A percentile compares a stretch with the other conserved stretches of the same genome.
These are phyloP conservation scores for Waltergamsia citrina DNA, from an alignment of 2,329 filamentous ascomycete genomes.

Conservation along the genomic window DNA sequence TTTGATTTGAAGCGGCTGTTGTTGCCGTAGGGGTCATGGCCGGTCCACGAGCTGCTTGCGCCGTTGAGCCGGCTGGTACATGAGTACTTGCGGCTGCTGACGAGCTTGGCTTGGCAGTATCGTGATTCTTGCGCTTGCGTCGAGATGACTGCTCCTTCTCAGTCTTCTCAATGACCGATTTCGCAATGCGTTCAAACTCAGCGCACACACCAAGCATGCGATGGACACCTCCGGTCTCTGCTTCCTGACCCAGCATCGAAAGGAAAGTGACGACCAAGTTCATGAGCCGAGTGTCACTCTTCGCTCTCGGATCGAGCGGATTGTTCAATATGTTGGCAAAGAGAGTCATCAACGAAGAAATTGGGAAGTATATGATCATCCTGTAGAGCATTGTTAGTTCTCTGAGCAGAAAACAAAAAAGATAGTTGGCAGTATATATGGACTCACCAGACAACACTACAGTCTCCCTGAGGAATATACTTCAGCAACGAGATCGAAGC, in stretches of 20 bases:
- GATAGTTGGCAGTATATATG: no score
- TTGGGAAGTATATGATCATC: constrained; percentile 94
- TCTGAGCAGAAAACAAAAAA: no score
- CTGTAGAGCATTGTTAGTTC: constrained; percentile 23
- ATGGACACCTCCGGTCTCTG: constrained; percentile 81
- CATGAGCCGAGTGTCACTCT: constrained; percentile 86
- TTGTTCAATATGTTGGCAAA: constrained; percentile 97
- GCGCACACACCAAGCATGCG: constrained; percentile 89
- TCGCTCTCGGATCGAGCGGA: constrained; percentile 77
- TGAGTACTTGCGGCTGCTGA: not conserved
- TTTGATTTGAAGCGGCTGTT: not conserved
- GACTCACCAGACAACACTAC: constrained; percentile 84
- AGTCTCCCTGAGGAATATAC: constrained; percentile 92
- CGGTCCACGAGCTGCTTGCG: no score
- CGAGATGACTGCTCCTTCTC: constrained; percentile 75
- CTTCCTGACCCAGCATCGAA: constrained; percentile 79
- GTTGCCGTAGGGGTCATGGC: not conserved
- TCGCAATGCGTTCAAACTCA: constrained; percentile 94
- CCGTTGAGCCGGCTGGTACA: no score
- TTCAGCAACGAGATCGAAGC: constrained; percentile 91
- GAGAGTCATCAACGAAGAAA: constrained; percentile 86
- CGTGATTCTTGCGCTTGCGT: constrained; percentile 74
- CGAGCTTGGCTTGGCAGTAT: constrained; percentile 15
- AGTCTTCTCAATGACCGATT: constrained; percentile 80
- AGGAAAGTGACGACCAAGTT: constrained; percentile 87